A percentile compares a stretch with the other conserved stretches of the same genome.
phyloP scores from a whole-genome alignment of 768 basidiomycete species.

The Naganishia vaughanmartiniae region DNA sequence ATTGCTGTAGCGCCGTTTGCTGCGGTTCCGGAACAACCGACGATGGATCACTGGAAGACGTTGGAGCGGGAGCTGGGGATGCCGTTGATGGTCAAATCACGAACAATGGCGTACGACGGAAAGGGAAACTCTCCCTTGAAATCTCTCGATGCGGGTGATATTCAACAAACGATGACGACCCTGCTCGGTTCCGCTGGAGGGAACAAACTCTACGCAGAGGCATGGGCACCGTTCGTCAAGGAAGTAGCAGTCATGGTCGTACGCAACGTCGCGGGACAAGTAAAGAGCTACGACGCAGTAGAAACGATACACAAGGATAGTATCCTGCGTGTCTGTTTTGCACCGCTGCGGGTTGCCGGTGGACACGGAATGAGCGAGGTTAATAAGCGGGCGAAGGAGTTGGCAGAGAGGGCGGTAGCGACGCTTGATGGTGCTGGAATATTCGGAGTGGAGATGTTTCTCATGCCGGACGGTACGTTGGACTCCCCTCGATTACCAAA shows the following conservation, averaged over 20 bases:
- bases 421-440: slow-evolving; percentile 84
- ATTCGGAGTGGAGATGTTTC: slow-evolving; percentile 98
- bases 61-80: slow-evolving; percentile 62
- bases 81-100: slow-evolving; percentile 91
- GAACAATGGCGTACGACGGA: slow-evolving; percentile 94
- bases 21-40: slow-evolving; percentile 59
- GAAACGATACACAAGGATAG: slow-evolving; percentile 93
- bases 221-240: slow-evolving; percentile 80
- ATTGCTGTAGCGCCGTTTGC: slow-evolving; percentile 64
- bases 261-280: slow-evolving; percentile 68
- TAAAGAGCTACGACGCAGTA: slow-evolving; percentile 81
- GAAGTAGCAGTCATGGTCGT: slow-evolving; percentile 99
- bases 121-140: slow-evolving; percentile 82
- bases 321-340: slow-evolving; percentile 88
- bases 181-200: slow-evolving; percentile 55
- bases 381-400: slow-evolving; percentile 60
- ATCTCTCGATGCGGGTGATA: slow-evolving; percentile 58
- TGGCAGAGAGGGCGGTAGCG: slow-evolving; percentile 77
- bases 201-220: slow-evolving; percentile 82
- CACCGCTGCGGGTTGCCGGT: slow-evolving; percentile 64
- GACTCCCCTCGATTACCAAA: not conserved
- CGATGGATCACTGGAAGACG: slow-evolving; percentile 58
- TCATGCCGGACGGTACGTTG: slow-evolving; percentile 73
- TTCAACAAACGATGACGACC: slow-evolving; percentile 54
- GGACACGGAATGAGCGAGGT: slow-evolving; percentile 57